Evolutionary conservation across 2,329 filamentous ascomycete species (phyloP), one percentile per base, ranked within the genome.

Genomic region (Acrocalymma vagum): DNA sequence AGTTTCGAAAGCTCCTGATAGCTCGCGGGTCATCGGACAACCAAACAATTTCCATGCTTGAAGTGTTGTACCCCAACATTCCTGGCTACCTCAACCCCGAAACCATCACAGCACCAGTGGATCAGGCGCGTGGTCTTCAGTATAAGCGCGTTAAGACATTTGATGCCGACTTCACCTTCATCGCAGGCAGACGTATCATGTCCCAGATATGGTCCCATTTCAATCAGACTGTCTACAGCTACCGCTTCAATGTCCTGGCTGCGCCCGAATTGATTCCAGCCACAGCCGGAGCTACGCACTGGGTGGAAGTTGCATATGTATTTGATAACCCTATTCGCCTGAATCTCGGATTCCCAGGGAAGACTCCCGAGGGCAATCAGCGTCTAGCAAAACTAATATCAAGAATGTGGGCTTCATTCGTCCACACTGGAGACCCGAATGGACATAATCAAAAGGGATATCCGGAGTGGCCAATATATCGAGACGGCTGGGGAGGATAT

Each of bases 171-270:
- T 63, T 71, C 1, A 55, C 69, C 24, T 78, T 83, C 67, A 78
- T 80, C 40, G 81, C 76, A 6, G 74, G 76, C 20, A 73, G 81
- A 1, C 74, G 81, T 4, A 67, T 73, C 9, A 73, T 77, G 8
- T 74, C 73, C 40, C 66, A 77, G 44, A 62, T 68, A 2, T 82
- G 77, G 74, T 67, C 78, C 2, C 63, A 63, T 5, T 60, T 71
- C 16, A 66, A 70, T 9, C 57, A 77, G 2, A 67, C 75, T 5
- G 78, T 78, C 3, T 85, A 81, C 65, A 77, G 74, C 43, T 85
- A 83, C 65, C 75, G 78, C 23, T 85, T 84, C 71, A 80, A 85
- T 54, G 80, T 79, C 10, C 58, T 73, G n/a, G 72, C 1, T 67
- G 72, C 10, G 72, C 76, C 23, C 52, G 23, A 66, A 3, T 52